Conservation (phyloP, 352 stramenopile species). For the Pseudoperonospora humuli region DNA sequence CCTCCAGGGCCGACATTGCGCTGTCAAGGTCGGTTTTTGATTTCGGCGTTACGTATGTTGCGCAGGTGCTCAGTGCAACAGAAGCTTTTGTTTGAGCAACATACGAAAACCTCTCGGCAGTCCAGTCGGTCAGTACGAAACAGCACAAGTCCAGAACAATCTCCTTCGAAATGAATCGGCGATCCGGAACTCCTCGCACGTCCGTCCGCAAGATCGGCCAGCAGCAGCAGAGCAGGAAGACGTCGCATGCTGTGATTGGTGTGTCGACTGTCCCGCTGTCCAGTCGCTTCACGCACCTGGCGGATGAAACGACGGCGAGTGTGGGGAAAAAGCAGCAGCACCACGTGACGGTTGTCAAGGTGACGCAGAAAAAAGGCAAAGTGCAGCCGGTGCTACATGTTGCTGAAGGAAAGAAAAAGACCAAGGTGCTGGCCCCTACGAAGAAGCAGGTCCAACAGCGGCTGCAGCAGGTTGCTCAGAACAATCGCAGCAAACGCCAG, state of each 20-base stretch:
- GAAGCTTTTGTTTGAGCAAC: slow-evolving; percentile 4
- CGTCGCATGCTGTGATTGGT: slow-evolving; percentile 37
- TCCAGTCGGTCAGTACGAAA: not conserved
- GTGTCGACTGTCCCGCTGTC: slow-evolving; percentile 64
- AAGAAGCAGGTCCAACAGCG: slow-evolving; percentile 33
- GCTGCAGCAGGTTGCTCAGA: slow-evolving; percentile 48
- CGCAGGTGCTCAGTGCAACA: slow-evolving; percentile 1
- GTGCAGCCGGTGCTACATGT: slow-evolving; percentile 16
- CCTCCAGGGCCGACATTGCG: slow-evolving; percentile 30
- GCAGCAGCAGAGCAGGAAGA: slow-evolving; percentile 39
- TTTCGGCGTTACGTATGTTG: not conserved
- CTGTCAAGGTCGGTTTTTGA: slow-evolving; percentile 12
- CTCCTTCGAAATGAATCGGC: no score
- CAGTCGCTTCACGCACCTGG: slow-evolving; percentile 63
- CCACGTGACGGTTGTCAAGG: slow-evolving; percentile 31
- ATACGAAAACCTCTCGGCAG: not conserved
- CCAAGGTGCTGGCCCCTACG: slow-evolving; percentile 1
- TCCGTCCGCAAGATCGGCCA: slow-evolving; percentile 52
- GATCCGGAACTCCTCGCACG: slow-evolving; percentile 28
- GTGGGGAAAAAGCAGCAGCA: slow-evolving; percentile 24
- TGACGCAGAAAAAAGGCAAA: slow-evolving; percentile 24
- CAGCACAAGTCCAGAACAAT: slow-evolving; percentile 7
- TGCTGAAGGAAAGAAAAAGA: slow-evolving; percentile 19
- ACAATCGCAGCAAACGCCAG: slow-evolving; percentile 67
- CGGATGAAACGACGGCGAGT: slow-evolving; percentile 31